Conservation (phyloP, 495 filamentous ascomycete species). For the Mycothermus thermophilus region DNA sequence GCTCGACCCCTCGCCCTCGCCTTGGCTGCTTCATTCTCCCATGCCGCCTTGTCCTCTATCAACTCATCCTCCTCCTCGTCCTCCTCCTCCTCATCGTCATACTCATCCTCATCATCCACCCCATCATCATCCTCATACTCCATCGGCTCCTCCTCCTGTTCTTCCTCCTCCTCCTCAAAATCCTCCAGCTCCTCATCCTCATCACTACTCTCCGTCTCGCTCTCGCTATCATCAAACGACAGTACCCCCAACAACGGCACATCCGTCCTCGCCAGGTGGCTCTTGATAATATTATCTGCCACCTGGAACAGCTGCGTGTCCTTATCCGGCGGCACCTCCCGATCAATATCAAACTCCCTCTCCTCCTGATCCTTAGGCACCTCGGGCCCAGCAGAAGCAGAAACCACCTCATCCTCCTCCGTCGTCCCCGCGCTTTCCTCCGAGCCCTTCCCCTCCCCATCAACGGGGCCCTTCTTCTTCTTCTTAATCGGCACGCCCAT, state of each 20-base stretch:
- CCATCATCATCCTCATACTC: conserved; percentile 8
- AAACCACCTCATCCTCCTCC: not conserved
- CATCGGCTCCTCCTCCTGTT: conserved; percentile 9
- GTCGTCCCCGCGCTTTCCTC: conserved; percentile 14
- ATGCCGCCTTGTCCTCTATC: too few relatives aligned
- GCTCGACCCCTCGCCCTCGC: not conserved
- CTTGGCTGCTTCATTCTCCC: conserved; percentile 4
- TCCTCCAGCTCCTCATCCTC: conserved; percentile 6
- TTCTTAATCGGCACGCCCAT: conserved; percentile 13
- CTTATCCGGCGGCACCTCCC: conserved; percentile 14
- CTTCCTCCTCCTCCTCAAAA: conserved; percentile 16
- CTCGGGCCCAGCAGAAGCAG: not conserved
- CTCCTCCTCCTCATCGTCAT: conserved; percentile 8
- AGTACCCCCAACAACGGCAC: conserved; percentile 21
- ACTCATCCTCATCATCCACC: conserved; percentile 8
- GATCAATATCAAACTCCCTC: conserved; percentile 19
- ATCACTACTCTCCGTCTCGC: conserved; percentile 17
- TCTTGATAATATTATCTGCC: conserved; percentile 24
- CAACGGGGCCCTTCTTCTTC: conserved; percentile 13
- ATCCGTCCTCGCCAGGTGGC: conserved; percentile 19
- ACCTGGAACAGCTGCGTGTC: conserved; percentile 18
- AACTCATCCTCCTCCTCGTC: conserved; percentile 8
- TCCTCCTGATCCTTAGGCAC: conserved; percentile 8
- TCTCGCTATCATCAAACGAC: conserved; percentile 23
- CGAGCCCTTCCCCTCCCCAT: conserved; percentile 20